Evolutionary conservation across 768 basidiomycete genomes (phyloP), one percentile per base, ranked within the genome.

Genomic region (Mycena maculata): DNA sequence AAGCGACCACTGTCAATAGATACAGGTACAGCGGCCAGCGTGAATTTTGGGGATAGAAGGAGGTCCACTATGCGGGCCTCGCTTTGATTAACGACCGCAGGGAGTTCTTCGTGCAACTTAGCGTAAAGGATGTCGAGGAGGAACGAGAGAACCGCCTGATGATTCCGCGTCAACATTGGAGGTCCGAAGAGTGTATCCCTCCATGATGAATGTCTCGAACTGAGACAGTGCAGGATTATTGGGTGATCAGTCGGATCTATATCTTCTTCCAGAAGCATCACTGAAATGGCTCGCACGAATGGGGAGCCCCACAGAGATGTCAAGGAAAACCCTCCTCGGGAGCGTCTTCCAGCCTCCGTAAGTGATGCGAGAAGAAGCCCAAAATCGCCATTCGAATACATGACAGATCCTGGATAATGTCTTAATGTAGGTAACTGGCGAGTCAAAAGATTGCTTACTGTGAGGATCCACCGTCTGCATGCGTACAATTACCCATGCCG

Each of bases 251-350:
- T 39, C 6, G 50, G 30, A 33, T 60, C 58, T 49, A 8, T 48
- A 28, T 60, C 47, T 28, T 60, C 58, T 11, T 15, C 58, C 3
- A 39, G 27, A 8, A 60, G 58, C 18, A 65, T 18, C 1, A 55
- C 52, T 20, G 52, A 49, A 13, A 66, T 33, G n/a, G 64, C 58
- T 30, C 49, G 64, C 1, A 53, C 53, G 31, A 66, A 66, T 0
- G 52, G 64, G 6, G 64, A 66, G 49, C 60, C 52, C 64, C 64
- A 66, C 15, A 66, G 10, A 9, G 38, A 36, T 15, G 33, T 36
- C 11, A 48, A 20, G 18, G 45, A 25, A 28, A 27, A 49, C 5
- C 47, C 58, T 27, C 33, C 58, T 20, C 33, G 16, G 20, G 58
- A 23, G 20, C 58, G 58, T 36, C 49, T 60, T 27, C 47, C 58